phyloP scores from a whole-genome alignment of 1,284 basidiomycete species.

The Schizopora paradoxa region DNA sequence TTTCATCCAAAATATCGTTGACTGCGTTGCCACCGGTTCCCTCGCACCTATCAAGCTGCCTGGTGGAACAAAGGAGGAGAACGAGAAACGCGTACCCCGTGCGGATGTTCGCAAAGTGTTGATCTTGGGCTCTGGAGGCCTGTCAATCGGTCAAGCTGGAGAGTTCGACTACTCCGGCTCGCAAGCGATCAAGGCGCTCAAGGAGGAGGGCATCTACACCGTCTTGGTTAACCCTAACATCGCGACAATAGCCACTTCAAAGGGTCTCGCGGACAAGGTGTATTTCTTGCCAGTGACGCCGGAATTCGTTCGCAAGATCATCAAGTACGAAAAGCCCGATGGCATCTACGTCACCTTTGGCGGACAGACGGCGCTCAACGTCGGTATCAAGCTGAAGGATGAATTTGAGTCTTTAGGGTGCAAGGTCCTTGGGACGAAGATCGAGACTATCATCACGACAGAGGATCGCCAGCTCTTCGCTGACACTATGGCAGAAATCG shows the following conservation, averaged over 20 bases:
- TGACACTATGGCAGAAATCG: slow-evolving; percentile 92
- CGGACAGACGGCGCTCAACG: slow-evolving; percentile 95
- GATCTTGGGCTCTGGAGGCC: slow-evolving; percentile 95
- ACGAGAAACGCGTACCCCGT: slow-evolving; percentile 72
- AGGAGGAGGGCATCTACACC: slow-evolving; percentile 98
- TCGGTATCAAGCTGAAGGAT: slow-evolving; percentile 98
- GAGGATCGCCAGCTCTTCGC: slow-evolving; percentile 98
- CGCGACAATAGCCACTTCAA: slow-evolving; percentile 98
- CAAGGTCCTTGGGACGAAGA: slow-evolving; percentile 92
- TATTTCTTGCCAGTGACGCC: slow-evolving; percentile 98
- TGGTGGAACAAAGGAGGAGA: slow-evolving; percentile 82
- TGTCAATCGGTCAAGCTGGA: slow-evolving; percentile 97
- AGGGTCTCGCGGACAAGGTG: slow-evolving; percentile 97
- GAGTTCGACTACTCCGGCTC: slow-evolving; percentile 99
- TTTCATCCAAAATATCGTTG: slow-evolving; percentile 85
- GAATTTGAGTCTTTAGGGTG: slow-evolving; percentile 92
- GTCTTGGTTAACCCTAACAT: slow-evolving; percentile 99
- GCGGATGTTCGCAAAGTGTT: slow-evolving; percentile 89
- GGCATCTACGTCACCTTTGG: slow-evolving; percentile 99
- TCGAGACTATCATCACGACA: slow-evolving; percentile 95
- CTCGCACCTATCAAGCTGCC: slow-evolving; percentile 81
- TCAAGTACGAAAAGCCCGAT: slow-evolving; percentile 97
- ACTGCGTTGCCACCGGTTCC: slow-evolving; percentile 66
- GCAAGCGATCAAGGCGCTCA: slow-evolving; percentile 98
- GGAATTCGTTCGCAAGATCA: slow-evolving; percentile 96